Conservation (phyloP, 75 land plant genomes). For the Sequoia sempervirens region DNA sequence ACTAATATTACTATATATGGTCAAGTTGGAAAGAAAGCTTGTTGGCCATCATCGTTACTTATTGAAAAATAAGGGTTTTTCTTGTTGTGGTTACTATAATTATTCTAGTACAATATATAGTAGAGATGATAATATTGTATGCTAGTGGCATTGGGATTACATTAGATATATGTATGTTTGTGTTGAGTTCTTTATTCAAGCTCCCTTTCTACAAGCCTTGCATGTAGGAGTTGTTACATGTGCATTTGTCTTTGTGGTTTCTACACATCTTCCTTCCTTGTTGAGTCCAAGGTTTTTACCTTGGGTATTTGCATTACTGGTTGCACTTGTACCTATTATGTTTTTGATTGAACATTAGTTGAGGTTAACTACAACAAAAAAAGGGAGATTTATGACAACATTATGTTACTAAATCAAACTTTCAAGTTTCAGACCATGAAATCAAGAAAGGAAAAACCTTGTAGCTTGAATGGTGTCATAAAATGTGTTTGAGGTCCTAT, state of each 20-base stretch:
- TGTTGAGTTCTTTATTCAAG: constrained; percentile 78
- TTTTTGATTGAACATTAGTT: constrained; percentile 85
- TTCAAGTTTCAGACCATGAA: too few species aligned
- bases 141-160: constrained; percentile 75
- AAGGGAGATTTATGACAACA: not conserved
- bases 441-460: too few species aligned
- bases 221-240: constrained; percentile 73
- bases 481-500: too few species aligned
- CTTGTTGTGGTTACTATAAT: constrained; percentile 74
- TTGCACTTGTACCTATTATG: constrained; percentile 84
- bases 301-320: constrained; percentile 92
- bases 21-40: constrained; percentile 47
- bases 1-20: constrained; percentile 91
- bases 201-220: constrained; percentile 62
- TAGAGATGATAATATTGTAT: constrained; percentile 75
- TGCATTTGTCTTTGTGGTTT: constrained; percentile 76
- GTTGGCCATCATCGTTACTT: constrained; percentile 96
- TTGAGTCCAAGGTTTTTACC: constrained; percentile 85
- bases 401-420: too few species aligned
- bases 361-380: constrained; percentile 35
- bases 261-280: constrained; percentile 89
- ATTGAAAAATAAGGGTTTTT: constrained; percentile 57
- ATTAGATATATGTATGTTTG: constrained; percentile 73
- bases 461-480: too few species aligned
- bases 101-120: constrained; percentile 87